Evolutionary conservation across 345 rosid species (phyloP), one percentile per base, ranked within the genome.

Genomic region (Diplotaxis tenuifolia): DNA sequence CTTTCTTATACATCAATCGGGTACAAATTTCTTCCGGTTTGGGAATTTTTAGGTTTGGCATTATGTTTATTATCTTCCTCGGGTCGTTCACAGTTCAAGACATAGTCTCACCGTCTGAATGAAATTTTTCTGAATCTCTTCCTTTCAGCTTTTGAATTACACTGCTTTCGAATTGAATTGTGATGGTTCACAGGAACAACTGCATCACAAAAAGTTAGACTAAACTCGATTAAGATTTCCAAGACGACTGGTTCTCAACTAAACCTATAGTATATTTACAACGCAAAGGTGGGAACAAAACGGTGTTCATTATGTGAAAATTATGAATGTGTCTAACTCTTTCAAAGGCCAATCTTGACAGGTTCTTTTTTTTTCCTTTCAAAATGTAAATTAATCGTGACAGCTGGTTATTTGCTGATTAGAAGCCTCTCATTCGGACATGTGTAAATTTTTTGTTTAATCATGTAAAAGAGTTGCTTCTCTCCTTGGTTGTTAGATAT

Each of bases 221-320:
- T 87, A 21, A 83, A 84, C 28, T 87, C 92, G 15, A 75, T 87
- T 61, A 72, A 69, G 50, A 86, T 87, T 36, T 87, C 50, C 73
- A 78, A 22, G 7, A 84, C 80, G 88, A 89, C 20, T 87, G 77
- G 87, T 65, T 89, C 52, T 27, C 47, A 19, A 15, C 54, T 2
- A 76, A 79, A n/a, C 96, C 92, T 2, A 84, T 75, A 31, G 86
- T 89, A 25, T 89, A 83, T 75, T 89, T 89, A 52, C 78, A 70
- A 7, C 87, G 96, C 58, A 84, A 86, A 75, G 90, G 87, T 72
- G 89, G 83, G 83, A 87, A 86, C 81, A 57, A 14, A 66, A 82
- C 86, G 6, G 78, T n/a, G n/a, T n/a, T n/a, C n/a, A n/a, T n/a
- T n/a, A n/a, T n/a, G n/a, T n/a, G n/a, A n/a, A n/a, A n/a, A n/a